These are phyloP conservation scores for Trichoderma sp. DNA, from an alignment of 2,329 filamentous ascomycete genomes.

Conservation along the genomic window DNA sequence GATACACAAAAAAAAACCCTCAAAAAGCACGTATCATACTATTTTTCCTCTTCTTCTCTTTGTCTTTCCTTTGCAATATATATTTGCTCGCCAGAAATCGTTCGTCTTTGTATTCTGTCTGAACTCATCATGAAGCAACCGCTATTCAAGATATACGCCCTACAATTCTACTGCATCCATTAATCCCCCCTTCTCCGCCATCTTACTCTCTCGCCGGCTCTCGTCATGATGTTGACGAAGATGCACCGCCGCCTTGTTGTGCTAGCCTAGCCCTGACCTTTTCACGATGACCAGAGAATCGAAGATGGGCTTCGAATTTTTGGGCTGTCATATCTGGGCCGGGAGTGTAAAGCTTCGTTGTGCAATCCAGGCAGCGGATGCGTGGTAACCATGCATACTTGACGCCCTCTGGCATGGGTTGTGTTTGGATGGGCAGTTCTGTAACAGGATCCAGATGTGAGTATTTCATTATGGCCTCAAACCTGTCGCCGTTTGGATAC, in stretches of 20 bases:
- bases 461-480: slow-evolving; percentile 90
- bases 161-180: not conserved
- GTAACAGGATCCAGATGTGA: slow-evolving; percentile 73
- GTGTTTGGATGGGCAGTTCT: slow-evolving; percentile 58
- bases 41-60: not conserved
- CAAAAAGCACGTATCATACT: not conserved
- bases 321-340: slow-evolving; percentile 79
- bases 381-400: slow-evolving; percentile 83
- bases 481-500: slow-evolving; percentile 73
- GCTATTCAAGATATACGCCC: slow-evolving; percentile 1
- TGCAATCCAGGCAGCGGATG: slow-evolving; percentile 89
- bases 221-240: slow-evolving; percentile 4
- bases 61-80: not conserved
- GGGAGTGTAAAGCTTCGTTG: slow-evolving; percentile 89
- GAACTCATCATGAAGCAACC: not conserved
- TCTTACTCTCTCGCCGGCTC: not conserved
- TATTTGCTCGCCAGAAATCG: not conserved
- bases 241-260: slow-evolving; percentile 24
- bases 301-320: slow-evolving; percentile 91
- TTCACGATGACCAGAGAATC: slow-evolving; percentile 76
- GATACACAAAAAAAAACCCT: not conserved
- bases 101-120: not conserved
- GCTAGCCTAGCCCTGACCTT: slow-evolving; percentile 49
- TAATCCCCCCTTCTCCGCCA: not conserved
- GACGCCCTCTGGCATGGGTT: slow-evolving; percentile 58